A percentile compares a stretch with the other conserved stretches of the same genome.
phyloP scores from a whole-genome alignment of 108 stramenopile species.

The Stephanodiscus triporus region DNA sequence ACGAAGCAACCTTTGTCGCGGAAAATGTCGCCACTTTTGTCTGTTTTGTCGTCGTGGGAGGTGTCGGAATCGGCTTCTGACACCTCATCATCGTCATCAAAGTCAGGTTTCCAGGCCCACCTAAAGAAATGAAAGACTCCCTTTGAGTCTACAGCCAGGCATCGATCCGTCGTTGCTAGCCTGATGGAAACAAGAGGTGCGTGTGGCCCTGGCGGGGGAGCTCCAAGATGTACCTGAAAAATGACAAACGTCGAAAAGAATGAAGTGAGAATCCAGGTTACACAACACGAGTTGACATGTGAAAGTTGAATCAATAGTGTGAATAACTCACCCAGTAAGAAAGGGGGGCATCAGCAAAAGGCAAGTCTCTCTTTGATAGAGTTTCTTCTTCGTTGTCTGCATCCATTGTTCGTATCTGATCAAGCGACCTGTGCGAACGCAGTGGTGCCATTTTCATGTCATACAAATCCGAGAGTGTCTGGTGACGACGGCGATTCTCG shows the following conservation, averaged over 20 bases:
- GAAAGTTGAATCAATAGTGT: background rate
- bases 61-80: conserved; percentile 40
- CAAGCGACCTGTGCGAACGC: background rate
- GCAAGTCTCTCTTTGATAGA: conserved; percentile 34
- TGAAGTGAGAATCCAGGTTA: background rate
- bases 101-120: conserved; percentile 87
- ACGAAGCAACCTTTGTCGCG: conserved; percentile 84
- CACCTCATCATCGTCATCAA: conserved; percentile 51
- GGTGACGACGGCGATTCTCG: conserved; percentile 22
- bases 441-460: conserved; percentile 25
- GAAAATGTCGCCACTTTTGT: conserved; percentile 21
- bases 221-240: conserved; percentile 66
- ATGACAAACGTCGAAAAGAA: background rate
- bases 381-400: conserved; percentile 8
- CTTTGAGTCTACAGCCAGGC: conserved; percentile 86
- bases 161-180: conserved; percentile 79
- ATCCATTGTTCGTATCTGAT: background rate
- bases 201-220: conserved; percentile 91
- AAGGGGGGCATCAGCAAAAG: conserved; percentile 84
- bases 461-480: conserved; percentile 49
- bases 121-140: conserved; percentile 90
- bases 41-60: conserved; percentile 15
- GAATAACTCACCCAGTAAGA: conserved; percentile 73
- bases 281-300: no score
- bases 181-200: conserved; percentile 73